Evolutionary conservation across 2,329 filamentous ascomycete species (phyloP).

Genomic region (Alternaria tenuissima): DNA sequence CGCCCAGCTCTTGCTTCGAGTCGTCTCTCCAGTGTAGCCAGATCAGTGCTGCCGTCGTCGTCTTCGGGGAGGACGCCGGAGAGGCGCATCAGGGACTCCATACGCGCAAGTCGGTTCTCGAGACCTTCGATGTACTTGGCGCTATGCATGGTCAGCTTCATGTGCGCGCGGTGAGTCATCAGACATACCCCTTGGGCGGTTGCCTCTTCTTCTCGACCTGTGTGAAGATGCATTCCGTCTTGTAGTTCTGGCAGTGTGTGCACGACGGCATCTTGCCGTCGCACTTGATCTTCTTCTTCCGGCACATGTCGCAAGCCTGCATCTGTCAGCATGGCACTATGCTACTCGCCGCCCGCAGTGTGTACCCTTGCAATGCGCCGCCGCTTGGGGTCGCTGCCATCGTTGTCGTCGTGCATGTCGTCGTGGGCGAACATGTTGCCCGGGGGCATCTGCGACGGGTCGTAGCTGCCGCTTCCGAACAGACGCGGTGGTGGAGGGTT

Average conservation of each 20-base stretch:
- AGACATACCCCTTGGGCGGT: conserved; percentile 81
- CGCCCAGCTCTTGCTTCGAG: conserved; percentile 60
- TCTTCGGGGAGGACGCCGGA: conserved; percentile 88
- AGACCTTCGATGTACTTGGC: conserved; percentile 98
- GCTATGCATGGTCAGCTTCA: conserved; percentile 55
- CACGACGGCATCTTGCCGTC: conserved; percentile 95
- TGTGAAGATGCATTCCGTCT: conserved; percentile 96
- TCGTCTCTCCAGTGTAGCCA: conserved; percentile 86
- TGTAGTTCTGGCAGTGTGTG: conserved; percentile 96
- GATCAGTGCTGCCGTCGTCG: conserved; percentile 83
- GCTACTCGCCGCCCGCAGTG: neutral
- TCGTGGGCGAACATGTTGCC: conserved; percentile 59
- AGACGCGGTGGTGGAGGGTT: conserved; percentile 52
- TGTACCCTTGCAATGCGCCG: conserved; percentile 84
- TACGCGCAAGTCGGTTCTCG: conserved; percentile 91
- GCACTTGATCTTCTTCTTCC: conserved; percentile 97
- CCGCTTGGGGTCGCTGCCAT: conserved; percentile 78
- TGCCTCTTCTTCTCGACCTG: conserved; percentile 99
- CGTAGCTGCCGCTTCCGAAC: conserved; percentile 49
- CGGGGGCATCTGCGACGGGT: conserved; percentile 49
- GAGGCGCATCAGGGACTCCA: conserved; percentile 89
- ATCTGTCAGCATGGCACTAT: conserved; percentile 31
- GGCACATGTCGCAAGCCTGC: conserved; percentile 93
- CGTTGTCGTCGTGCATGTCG: conserved; percentile 63
- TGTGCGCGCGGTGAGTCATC: neutral